Base-by-base conservation (phyloP, 2,329 filamentous ascomycete species). In the Dactylellina sp. region DNA sequence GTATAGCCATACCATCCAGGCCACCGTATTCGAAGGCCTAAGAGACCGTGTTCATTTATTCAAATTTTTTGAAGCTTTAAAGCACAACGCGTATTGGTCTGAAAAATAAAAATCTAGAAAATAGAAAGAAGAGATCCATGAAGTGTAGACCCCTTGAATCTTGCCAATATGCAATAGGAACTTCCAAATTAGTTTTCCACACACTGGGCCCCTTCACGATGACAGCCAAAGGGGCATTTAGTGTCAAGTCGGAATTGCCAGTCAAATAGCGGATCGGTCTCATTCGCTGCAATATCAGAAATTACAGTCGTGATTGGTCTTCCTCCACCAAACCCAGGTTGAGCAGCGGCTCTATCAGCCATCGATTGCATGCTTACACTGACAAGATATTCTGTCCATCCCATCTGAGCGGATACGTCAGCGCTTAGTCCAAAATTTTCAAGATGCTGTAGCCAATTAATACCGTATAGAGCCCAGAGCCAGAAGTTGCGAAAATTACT, bases 291-390 rank as follows among this genome's bases (percentile, higher is more conserved):
- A n/a, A 72, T 65, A n/a, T 47, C 55, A 4, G 60, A 37, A 6
- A 56, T 44, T 2, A 72, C 68, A n/a, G 47, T 20, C 3, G 68
- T 72, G 20, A 72, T 65, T 4, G 68, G 68, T 2, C 46, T 64
- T 5, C 68, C 68, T 6, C 50, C 47, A 2, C 68, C 68, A 11
- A 72, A 72, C 1, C 68, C 68, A 2, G 53, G 46, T 24, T 72
- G 68, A 7, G 28, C 46, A 2, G 46, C 50, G 4, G 68, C 68
- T 42, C 40, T 47, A 11, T 72, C 60, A 6, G 68, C 68, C 32
- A 72, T 59, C 2, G 60, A 56, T 35, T 72, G 60, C 68, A 72
- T 72, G 42, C 68, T 61, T 22, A 72, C 52, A n/a, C 60, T 65
- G 11, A 72, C 35, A 3, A 72, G 39, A 20, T 65, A 72, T 28